phyloP scores from a whole-genome alignment of 2,329 filamentous ascomycete species.

The Metarhizium robertsii region DNA sequence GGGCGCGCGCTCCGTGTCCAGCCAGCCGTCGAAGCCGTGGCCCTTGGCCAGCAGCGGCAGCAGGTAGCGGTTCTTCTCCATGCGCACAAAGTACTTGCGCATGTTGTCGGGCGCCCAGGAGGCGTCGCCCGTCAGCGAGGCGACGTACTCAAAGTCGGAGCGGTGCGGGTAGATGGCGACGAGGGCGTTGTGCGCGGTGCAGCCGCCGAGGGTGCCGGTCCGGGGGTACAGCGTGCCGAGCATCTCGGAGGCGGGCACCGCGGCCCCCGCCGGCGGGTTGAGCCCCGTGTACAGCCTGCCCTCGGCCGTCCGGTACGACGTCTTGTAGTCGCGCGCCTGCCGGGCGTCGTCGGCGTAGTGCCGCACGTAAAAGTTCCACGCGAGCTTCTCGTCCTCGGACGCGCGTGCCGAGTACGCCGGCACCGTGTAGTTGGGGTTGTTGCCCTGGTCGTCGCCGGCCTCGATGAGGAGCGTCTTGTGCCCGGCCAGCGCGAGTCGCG shows the following conservation, averaged over 20 bases:
- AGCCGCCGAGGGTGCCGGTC: constrained; percentile 37
- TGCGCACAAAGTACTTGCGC: constrained; percentile 46
- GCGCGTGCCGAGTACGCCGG: constrained; percentile 32
- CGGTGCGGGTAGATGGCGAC: constrained; percentile 49
- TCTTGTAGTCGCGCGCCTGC: constrained; percentile 48
- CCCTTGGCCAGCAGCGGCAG: constrained; percentile 21
- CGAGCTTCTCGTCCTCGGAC: constrained; percentile 44
- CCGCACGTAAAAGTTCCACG: constrained; percentile 56
- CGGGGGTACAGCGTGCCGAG: constrained; percentile 38
- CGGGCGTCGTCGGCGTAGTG: constrained; percentile 47
- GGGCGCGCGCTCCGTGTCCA: constrained; percentile 39
- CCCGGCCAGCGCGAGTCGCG: constrained; percentile 48
- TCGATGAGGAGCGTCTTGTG: constrained; percentile 52
- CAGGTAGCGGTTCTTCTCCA: constrained; percentile 46
- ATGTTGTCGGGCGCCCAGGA: constrained; percentile 51
- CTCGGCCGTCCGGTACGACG: constrained; percentile 42
- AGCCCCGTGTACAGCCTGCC: constrained; percentile 37
- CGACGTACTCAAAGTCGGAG: constrained; percentile 50
- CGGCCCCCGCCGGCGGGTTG: constrained; percentile 28
- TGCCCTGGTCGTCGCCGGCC: constrained; percentile 49
- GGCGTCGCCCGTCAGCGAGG: constrained; percentile 46
- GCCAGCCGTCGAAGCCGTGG: constrained; percentile 51
- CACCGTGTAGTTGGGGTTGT: constrained; percentile 37
- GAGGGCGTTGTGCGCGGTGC: constrained; percentile 51
- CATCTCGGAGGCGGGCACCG: no score